Evolutionary conservation across 306 rosid genomes (phyloP), one percentile per base, ranked within the genome.

Genomic region (Citrullus amarus): DNA sequence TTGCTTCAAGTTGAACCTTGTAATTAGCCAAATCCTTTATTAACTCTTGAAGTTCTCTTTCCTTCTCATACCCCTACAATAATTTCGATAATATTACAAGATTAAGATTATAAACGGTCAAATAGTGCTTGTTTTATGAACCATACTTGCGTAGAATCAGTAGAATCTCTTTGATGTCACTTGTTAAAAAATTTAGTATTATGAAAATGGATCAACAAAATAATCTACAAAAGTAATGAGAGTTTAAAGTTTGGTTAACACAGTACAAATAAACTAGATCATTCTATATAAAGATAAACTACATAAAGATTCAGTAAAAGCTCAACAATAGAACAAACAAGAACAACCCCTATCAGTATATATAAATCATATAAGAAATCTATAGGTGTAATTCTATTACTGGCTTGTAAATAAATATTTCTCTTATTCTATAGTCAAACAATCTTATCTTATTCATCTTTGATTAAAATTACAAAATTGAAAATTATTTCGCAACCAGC

Each of bases 1-100:
- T 92, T 56, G 92, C 97, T 76, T 92, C 98, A 82, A 90, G 71
- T 81, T 94, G 91, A 22, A 87, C 84, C 87, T 94, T 92, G 84
- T 75, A 88, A 79, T 78, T 87, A 55, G 90, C 90, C 76, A 94
- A 81, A 77, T 90, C 92, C 82, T 84, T 92, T 25, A 80, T 75
- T 56, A 90, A 81, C 11, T 76, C 90, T 63, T 89, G 96, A 74
- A 83, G 73, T 84, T 88, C 90, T 68, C 82, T 87, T 57, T 77
- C 77, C 76, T 72, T 85, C 82, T 85, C 91, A 79, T 79, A 60
- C 43, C 86, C 92, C 86, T 74, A 78, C 78, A 58, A 10, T 53
- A 16, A 44, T 9, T 9, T 9, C 50, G 10, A 44, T 44, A 44
- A 44, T 44, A 44, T 11, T 44, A 1, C 12, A 44, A 44, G 10